Conservation (phyloP, 2,329 filamentous ascomycete species). For the Apiospora rasikravindrae region DNA sequence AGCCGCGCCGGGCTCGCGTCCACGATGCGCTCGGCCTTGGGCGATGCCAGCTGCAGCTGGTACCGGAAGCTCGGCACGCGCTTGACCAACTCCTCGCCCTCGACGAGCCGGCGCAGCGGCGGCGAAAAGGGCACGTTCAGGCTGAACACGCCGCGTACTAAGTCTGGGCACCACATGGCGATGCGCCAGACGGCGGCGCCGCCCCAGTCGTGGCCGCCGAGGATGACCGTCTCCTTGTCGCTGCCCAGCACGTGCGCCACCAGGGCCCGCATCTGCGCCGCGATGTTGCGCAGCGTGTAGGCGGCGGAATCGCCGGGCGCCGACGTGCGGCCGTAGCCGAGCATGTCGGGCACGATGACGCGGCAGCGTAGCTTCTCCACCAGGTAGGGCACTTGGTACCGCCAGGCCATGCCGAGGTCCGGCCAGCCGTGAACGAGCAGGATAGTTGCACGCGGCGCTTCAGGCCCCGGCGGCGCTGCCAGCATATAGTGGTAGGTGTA, state of each 20-base stretch:
- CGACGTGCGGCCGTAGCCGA: slow-evolving; percentile 44
- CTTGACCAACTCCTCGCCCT: slow-evolving; percentile 64
- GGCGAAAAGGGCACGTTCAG: slow-evolving; percentile 78
- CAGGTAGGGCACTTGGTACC: slow-evolving; percentile 41
- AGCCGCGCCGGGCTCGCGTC: slow-evolving; percentile 62
- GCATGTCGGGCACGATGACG: slow-evolving; percentile 47
- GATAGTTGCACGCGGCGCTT: slow-evolving; percentile 37
- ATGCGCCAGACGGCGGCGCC: slow-evolving; percentile 77
- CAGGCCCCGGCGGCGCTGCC: slow-evolving; percentile 51
- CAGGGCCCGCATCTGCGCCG: slow-evolving; percentile 40
- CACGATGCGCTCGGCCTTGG: slow-evolving; percentile 66
- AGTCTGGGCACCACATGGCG: slow-evolving; percentile 72
- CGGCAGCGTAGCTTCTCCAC: slow-evolving; percentile 43
- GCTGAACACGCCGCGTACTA: slow-evolving; percentile 77
- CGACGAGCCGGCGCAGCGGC: slow-evolving; percentile 57
- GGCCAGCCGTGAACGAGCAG: slow-evolving; percentile 32
- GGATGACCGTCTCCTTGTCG: slow-evolving; percentile 21
- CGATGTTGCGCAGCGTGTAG: slow-evolving; percentile 40
- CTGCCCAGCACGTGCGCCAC: slow-evolving; percentile 60
- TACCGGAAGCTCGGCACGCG: slow-evolving; percentile 76
- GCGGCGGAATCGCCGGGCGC: slow-evolving; percentile 34
- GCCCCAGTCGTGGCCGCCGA: slow-evolving; percentile 55
- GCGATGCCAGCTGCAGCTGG: slow-evolving; percentile 78
- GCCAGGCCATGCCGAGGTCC: slow-evolving; percentile 28
- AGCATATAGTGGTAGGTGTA: slow-evolving; percentile 72